Conservation (phyloP, 371 early-diverging fungal species). For the Encephalitozoon intestinalis region DNA sequence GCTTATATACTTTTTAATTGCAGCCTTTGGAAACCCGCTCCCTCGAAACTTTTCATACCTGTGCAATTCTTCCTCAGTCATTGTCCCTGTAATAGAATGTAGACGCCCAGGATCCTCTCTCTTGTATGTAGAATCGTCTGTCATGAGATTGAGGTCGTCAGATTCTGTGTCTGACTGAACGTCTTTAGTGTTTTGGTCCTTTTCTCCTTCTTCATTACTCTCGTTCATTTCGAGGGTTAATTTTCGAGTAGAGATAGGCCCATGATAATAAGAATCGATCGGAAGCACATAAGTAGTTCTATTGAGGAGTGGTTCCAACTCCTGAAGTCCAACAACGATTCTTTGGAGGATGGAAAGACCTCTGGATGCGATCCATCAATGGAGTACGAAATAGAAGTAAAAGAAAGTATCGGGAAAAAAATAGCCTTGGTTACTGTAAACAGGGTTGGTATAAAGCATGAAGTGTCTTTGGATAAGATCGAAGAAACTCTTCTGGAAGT, state of each 20-base stretch:
- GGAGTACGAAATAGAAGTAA: background rate
- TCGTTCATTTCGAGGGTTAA: background rate
- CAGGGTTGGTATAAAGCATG: background rate
- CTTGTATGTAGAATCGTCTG: conserved; percentile 30
- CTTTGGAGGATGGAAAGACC: background rate
- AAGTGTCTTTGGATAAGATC: background rate
- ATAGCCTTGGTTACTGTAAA: background rate
- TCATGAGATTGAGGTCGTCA: conserved; percentile 26
- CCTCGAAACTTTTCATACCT: conserved; percentile 79
- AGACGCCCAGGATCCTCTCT: background rate
- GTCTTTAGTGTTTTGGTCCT: background rate
- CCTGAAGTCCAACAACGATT: background rate
- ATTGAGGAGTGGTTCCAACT: background rate
- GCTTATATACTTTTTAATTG: conserved; percentile 69
- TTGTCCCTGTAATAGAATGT: conserved; percentile 63
- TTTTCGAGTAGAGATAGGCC: background rate
- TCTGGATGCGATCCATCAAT: no score
- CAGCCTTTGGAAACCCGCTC: conserved; percentile 71
- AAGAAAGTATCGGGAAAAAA: background rate
- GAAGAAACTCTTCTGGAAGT: background rate
- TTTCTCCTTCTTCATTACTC: conserved; percentile 4
- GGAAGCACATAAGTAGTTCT: background rate
- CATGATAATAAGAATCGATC: conserved; percentile 1
- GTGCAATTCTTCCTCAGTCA: conserved; percentile 70
- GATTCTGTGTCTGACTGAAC: conserved; percentile 14